Conservation (phyloP, 2,329 filamentous ascomycete genomes). For the Tetracladium maxilliforme region DNA sequence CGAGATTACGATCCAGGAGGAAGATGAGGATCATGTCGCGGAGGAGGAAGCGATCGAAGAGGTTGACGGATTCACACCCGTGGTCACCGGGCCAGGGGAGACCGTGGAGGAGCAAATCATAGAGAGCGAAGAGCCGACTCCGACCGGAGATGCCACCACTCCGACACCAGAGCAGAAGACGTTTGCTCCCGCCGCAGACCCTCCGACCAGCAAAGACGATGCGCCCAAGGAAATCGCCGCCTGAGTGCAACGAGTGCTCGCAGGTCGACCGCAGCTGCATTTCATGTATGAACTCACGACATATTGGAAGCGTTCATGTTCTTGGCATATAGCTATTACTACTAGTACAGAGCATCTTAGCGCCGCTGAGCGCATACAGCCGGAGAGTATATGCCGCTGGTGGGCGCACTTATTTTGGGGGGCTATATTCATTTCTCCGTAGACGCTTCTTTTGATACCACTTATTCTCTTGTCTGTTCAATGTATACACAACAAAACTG, state of each 20-base stretch:
- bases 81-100: conserved; percentile 14
- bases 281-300: conserved; percentile 1
- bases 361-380: too few species aligned
- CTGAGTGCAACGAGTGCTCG: conserved; percentile 1
- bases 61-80: conserved; percentile 41
- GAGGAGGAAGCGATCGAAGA: conserved; percentile 38
- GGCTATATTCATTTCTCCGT: neutral
- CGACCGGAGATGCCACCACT: neutral
- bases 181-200: too few species aligned
- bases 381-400: too few species aligned
- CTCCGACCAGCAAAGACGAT: too few species aligned
- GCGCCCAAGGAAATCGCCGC: neutral
- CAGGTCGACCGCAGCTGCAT: conserved; percentile 1
- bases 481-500: neutral
- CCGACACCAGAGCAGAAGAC: too few species aligned
- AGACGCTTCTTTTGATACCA: neutral
- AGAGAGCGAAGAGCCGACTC: neutral
- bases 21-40: conserved; percentile 38
- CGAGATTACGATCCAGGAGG: conserved; percentile 60
- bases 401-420: too few species aligned
- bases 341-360: conserved; percentile 2
- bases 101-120: conserved; percentile 8
- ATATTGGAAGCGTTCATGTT: too few species aligned
- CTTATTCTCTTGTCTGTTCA: conserved; percentile 1
- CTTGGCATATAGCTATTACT: conserved; percentile 1